Evolutionary conservation across 495 filamentous ascomycete genomes (phyloP).

Genomic region (Penicillium lividum): DNA sequence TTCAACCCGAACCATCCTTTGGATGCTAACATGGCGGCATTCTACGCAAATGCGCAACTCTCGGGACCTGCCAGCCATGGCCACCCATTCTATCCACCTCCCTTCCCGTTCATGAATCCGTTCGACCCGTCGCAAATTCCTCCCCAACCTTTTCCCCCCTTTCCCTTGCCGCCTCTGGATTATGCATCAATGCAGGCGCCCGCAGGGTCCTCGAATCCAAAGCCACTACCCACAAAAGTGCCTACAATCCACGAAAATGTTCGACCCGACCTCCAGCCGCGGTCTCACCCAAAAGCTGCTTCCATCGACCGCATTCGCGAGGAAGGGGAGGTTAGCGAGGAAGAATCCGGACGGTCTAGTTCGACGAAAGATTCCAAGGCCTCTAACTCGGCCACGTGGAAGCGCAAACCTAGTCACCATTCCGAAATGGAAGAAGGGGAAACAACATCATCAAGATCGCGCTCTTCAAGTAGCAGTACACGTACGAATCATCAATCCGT

Average conservation of each 20-base stretch:
- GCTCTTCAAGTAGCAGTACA: conserved; percentile 33
- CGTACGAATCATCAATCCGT: conserved; percentile 27
- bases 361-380: not conserved
- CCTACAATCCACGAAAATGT: not conserved
- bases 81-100: conserved; percentile 30
- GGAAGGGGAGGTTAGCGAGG: conserved; percentile 75
- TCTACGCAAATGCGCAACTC: conserved; percentile 33
- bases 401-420: not conserved
- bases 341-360: conserved; percentile 48
- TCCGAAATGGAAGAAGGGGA: conserved; percentile 34
- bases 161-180: conserved; percentile 28
- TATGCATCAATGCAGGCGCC: conserved; percentile 30
- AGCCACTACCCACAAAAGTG: conserved; percentile 3
- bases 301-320: conserved; percentile 45
- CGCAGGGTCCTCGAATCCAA: conserved; percentile 16
- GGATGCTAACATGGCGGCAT: conserved; percentile 26
- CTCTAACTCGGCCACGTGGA: not conserved
- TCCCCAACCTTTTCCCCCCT: conserved; percentile 26
- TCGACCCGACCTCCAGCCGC: not conserved
- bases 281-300: conserved; percentile 3
- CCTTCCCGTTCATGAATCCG: conserved; percentile 32
- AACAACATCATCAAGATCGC: conserved; percentile 25
- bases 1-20: conserved; percentile 12
- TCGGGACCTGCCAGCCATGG: conserved; percentile 25
- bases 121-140: conserved; percentile 33